phyloP scores from a whole-genome alignment of 768 basidiomycete species.

The Lactarius vividus region DNA sequence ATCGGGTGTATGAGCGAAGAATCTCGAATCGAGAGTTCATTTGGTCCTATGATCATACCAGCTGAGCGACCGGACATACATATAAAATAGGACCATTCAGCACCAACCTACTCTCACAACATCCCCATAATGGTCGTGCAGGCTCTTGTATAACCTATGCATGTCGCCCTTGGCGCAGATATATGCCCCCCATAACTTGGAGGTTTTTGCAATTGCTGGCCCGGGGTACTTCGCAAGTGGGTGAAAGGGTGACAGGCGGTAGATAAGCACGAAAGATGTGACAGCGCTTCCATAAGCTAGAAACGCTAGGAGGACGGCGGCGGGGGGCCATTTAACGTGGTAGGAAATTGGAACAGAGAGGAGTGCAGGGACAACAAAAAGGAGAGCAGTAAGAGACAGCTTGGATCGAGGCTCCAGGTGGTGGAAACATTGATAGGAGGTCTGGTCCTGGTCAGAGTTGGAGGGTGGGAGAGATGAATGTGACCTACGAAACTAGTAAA shows the following conservation, averaged over 20 bases:
- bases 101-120: constrained; percentile 33
- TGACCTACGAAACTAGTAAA: too few relatives aligned
- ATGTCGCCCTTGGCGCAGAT: constrained; percentile 30
- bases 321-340: too few relatives aligned
- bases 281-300: not conserved
- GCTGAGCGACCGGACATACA: not conserved
- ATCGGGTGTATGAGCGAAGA: not conserved
- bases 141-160: constrained; percentile 32
- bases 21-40: not conserved
- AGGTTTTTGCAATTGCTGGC: constrained; percentile 31
- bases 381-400: not conserved
- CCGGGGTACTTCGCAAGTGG: constrained; percentile 37
- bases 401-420: not conserved
- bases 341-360: not conserved
- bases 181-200: constrained; percentile 33
- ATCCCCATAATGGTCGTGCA: constrained; percentile 41
- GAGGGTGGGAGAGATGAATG: too few relatives aligned
- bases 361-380: not conserved
- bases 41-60: not conserved
- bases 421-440: not conserved
- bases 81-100: not conserved
- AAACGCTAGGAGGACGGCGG: not conserved
- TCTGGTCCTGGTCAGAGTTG: not conserved
- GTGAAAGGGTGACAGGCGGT: constrained; percentile 1
- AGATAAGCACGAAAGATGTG: too few relatives aligned